Evolutionary conservation across 2,329 filamentous ascomycete genomes (phyloP).

Genomic region (Aspergillus uvarum): DNA sequence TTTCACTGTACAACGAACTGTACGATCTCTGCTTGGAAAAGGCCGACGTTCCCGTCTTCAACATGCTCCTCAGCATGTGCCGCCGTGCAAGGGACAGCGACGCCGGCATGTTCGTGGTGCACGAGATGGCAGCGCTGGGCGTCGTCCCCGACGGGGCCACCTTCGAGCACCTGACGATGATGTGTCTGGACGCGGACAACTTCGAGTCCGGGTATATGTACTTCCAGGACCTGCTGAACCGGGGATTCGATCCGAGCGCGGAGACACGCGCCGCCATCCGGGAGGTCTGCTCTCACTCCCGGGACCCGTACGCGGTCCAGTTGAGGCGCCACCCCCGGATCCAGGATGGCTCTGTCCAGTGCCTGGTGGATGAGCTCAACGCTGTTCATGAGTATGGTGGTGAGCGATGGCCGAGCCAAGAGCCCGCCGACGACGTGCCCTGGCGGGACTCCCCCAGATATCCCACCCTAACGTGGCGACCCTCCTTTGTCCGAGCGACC

Average conservation of each 20-base stretch:
- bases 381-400: not conserved
- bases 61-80: conserved; percentile 57
- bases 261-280: conserved; percentile 30
- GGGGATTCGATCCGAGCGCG: conserved; percentile 28
- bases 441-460: not conserved
- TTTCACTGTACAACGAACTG: conserved; percentile 62
- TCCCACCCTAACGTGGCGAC: not conserved
- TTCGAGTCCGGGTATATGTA: conserved; percentile 41
- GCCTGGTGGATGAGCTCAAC: conserved; percentile 2
- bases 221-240: conserved; percentile 36
- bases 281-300: conserved; percentile 27
- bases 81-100: conserved; percentile 48
- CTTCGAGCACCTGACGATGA: conserved; percentile 61
- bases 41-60: conserved; percentile 55
- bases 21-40: conserved; percentile 51
- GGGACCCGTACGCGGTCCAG: conserved; percentile 31
- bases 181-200: conserved; percentile 50
- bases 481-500: not conserved
- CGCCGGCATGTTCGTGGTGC: conserved; percentile 60
- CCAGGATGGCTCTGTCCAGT: conserved; percentile 10
- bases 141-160: conserved; percentile 58
- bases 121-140: conserved; percentile 59
- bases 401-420: not conserved
- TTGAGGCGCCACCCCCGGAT: conserved; percentile 33
- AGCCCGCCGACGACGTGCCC: not conserved